Conservation (phyloP, 768 basidiomycete species). For the Amanita jacksonii region DNA sequence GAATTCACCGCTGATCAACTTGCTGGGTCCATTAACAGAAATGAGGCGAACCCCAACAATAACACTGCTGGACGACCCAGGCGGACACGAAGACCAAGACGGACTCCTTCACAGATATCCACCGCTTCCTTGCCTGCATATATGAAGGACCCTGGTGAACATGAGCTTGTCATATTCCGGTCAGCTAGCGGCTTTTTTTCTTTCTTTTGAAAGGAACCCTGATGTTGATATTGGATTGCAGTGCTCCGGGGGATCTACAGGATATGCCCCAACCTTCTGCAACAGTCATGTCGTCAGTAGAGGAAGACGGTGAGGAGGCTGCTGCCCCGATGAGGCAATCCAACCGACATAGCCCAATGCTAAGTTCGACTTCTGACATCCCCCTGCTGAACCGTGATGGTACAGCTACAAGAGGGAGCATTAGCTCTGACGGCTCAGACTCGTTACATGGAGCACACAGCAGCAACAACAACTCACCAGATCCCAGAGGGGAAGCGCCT, state of each 20-base stretch:
- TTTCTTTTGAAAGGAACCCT: neutral
- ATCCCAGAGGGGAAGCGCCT: slow-evolving; percentile 53
- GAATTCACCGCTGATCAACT: slow-evolving; percentile 52
- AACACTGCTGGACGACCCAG: slow-evolving; percentile 22
- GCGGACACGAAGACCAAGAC: slow-evolving; percentile 34
- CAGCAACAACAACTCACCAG: slow-evolving; percentile 15
- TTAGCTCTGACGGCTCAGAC: slow-evolving; percentile 16
- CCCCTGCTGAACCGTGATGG: too few species aligned
- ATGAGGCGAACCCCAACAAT: slow-evolving; percentile 11
- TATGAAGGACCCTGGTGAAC: slow-evolving; percentile 77
- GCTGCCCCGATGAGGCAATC: slow-evolving; percentile 22
- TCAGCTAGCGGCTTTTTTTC: slow-evolving; percentile 16
- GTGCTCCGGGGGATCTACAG: slow-evolving; percentile 45
- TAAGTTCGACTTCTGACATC: slow-evolving; percentile 28
- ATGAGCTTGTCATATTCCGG: slow-evolving; percentile 65
- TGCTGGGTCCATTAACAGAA: slow-evolving; percentile 33
- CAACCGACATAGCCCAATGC: slow-evolving; percentile 28
- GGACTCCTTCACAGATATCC: slow-evolving; percentile 76
- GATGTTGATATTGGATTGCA: slow-evolving; percentile 17
- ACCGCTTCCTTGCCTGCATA: slow-evolving; percentile 71
- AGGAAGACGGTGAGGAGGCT: slow-evolving; percentile 24
- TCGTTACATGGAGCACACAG: slow-evolving; percentile 19
- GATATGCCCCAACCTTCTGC: slow-evolving; percentile 39
- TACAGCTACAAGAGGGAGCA: slow-evolving; percentile 17
- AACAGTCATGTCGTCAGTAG: slow-evolving; percentile 25